A percentile compares a stretch with the other conserved stretches of the same genome.
These are phyloP conservation scores for Kwoniella heveanensis DNA, from an alignment of 768 basidiomycete species.

Conservation along the genomic window DNA sequence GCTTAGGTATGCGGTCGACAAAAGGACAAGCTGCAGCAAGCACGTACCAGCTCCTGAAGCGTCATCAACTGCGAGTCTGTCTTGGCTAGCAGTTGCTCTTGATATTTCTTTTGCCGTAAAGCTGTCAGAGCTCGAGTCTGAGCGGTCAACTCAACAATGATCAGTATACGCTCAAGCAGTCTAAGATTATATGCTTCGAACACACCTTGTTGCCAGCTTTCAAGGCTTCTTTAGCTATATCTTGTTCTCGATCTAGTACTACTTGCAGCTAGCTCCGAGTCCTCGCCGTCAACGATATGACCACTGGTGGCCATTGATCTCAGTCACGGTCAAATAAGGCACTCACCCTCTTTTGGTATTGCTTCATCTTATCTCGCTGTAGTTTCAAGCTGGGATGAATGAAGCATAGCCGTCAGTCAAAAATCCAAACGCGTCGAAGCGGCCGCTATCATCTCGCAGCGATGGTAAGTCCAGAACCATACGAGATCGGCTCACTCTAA, in stretches of 20 bases:
- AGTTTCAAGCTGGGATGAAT: constrained; percentile 78
- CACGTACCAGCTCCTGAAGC: constrained; percentile 78
- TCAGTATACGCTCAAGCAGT: too few relatives aligned
- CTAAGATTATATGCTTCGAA: background rate
- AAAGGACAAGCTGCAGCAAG: too few relatives aligned
- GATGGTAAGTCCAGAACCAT: too few relatives aligned
- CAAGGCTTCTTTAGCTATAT: constrained; percentile 82
- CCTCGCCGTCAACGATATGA: too few relatives aligned
- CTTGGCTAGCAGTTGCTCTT: constrained; percentile 79
- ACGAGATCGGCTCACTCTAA: constrained; percentile 94
- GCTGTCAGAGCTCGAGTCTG: constrained; percentile 74
- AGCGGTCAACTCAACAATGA: too few relatives aligned
- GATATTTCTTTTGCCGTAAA: constrained; percentile 87
- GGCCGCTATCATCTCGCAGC: too few relatives aligned
- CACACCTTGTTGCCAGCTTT: constrained; percentile 75
- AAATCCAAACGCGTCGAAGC: too few relatives aligned
- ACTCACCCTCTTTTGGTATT: constrained; percentile 89
- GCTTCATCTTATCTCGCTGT: constrained; percentile 90
- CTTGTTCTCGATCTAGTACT: constrained; percentile 81
- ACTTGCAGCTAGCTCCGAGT: constrained; percentile 69
- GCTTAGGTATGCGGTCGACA: too few relatives aligned
- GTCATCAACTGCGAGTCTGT: constrained; percentile 88
- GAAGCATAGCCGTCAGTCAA: too few relatives aligned
- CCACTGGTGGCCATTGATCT: too few relatives aligned
- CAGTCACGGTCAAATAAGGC: too few relatives aligned